phyloP scores from a whole-genome alignment of 768 basidiomycete species.

The Amylocystis lapponica region DNA sequence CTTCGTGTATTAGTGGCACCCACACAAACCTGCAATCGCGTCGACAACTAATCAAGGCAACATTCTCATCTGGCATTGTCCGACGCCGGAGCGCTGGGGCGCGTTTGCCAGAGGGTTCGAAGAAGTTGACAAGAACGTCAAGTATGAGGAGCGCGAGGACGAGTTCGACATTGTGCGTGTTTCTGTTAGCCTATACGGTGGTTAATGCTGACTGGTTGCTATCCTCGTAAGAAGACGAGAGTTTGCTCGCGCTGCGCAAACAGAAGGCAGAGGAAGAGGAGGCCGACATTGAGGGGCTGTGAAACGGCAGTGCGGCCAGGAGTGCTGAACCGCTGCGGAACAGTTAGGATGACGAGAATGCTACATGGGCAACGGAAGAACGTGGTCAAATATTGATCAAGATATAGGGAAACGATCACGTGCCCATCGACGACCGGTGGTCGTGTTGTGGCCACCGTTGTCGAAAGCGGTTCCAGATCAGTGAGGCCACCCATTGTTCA shows the following conservation, averaged over 20 bases:
- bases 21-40: constrained; percentile 63
- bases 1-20: constrained; percentile 80
- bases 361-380: constrained; percentile 73
- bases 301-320: constrained; percentile 12
- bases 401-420: too few relatives aligned
- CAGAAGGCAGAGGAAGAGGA: constrained; percentile 82
- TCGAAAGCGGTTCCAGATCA: too few relatives aligned
- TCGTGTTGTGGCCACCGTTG: too few relatives aligned
- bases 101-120: constrained; percentile 99
- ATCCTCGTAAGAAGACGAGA: constrained; percentile 75
- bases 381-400: too few relatives aligned
- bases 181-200: too few relatives aligned
- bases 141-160: constrained; percentile 93
- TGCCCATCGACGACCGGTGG: too few relatives aligned
- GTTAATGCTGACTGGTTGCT: background rate
- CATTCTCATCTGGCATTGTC: constrained; percentile 79
- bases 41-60: constrained; percentile 82
- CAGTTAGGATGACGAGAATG: constrained; percentile 51
- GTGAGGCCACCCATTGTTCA: too few relatives aligned
- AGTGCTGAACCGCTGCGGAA: constrained; percentile 14
- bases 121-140: constrained; percentile 95
- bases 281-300: constrained; percentile 27
- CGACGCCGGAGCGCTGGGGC: constrained; percentile 84
- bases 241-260: constrained; percentile 66
- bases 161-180: constrained; percentile 92